Conservation (phyloP, 2,329 filamentous ascomycete species). For the Epichloe brachyelytri region DNA sequence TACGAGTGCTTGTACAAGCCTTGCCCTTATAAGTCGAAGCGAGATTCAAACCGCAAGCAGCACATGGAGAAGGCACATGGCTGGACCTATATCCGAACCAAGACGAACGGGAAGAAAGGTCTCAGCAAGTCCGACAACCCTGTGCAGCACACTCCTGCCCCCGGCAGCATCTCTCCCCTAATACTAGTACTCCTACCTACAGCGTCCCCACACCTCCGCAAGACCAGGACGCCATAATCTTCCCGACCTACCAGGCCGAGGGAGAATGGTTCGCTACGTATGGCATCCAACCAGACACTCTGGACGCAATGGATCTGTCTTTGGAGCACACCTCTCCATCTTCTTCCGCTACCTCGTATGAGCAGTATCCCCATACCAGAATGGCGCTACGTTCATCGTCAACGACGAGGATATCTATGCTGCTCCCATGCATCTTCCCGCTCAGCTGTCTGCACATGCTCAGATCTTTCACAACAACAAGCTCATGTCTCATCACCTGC, state of each 20-base stretch:
- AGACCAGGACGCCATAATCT: conserved; percentile 27
- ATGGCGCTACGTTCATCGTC: conserved; percentile 47
- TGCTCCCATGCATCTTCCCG: conserved; percentile 42
- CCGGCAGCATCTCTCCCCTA: conserved; percentile 52
- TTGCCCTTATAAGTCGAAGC: conserved; percentile 90
- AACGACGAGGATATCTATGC: conserved; percentile 51
- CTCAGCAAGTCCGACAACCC: conserved; percentile 32
- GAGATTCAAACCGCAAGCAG: conserved; percentile 93
- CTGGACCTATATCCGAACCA: conserved; percentile 83
- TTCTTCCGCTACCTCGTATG: conserved; percentile 22
- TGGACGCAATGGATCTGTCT: conserved; percentile 29
- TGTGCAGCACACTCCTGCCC: conserved; percentile 41
- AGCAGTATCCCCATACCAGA: conserved; percentile 50
- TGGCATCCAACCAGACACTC: conserved; percentile 17
- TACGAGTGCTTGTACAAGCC: conserved; percentile 72
- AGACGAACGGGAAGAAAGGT: conserved; percentile 68
- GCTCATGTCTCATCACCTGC: conserved; percentile 29
- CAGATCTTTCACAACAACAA: conserved; percentile 28
- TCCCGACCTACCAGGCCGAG: conserved; percentile 34
- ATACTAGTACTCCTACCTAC: conserved; percentile 34
- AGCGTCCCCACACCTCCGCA: conserved; percentile 46
- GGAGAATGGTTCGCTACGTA: conserved; percentile 31
- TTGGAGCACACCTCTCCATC: conserved; percentile 26
- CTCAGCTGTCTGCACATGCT: conserved; percentile 27
- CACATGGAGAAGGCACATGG: conserved; percentile 97